Evolutionary conservation across 495 filamentous ascomycete species (phyloP).

Genomic region (Hypoxylon lenormandii): DNA sequence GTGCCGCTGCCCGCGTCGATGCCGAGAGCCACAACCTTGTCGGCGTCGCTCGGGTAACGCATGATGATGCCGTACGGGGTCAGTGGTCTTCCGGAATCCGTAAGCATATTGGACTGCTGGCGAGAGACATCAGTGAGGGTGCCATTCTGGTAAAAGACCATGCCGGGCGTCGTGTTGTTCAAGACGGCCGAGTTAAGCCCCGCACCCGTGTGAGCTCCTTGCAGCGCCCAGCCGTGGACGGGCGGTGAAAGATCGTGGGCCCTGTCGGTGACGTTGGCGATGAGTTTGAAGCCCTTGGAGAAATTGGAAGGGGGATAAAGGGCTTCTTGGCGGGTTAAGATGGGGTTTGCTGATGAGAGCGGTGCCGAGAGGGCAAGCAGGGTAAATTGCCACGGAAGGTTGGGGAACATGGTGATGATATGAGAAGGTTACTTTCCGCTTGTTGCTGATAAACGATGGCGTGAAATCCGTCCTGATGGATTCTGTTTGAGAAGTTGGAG

Average conservation of each 20-base stretch:
- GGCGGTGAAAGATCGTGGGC: slow-evolving; percentile 44
- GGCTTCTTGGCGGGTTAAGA: slow-evolving; percentile 4
- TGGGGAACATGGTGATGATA: slow-evolving; percentile 1
- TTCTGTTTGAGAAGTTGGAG: background rate
- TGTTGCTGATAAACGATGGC: background rate
- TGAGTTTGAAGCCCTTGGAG: slow-evolving; percentile 50
- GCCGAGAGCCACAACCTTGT: slow-evolving; percentile 21
- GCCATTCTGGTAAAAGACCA: slow-evolving; percentile 55
- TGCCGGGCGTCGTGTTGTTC: slow-evolving; percentile 36
- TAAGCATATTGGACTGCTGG: slow-evolving; percentile 44
- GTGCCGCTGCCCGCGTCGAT: slow-evolving; percentile 47
- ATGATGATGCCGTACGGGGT: slow-evolving; percentile 48
- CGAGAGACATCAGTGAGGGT: slow-evolving; percentile 43
- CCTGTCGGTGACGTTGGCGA: slow-evolving; percentile 48
- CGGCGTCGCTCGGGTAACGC: slow-evolving; percentile 26
- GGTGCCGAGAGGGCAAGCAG: slow-evolving; percentile 9
- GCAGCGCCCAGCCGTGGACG: slow-evolving; percentile 42
- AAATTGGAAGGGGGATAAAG: slow-evolving; percentile 18
- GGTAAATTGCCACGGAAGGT: background rate
- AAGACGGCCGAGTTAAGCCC: slow-evolving; percentile 49
- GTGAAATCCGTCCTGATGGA: background rate
- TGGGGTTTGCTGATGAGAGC: slow-evolving; percentile 4
- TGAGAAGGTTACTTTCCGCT: too few relatives aligned
- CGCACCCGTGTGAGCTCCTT: slow-evolving; percentile 48
- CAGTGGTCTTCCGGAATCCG: slow-evolving; percentile 48